Base-by-base conservation (phyloP, 2,329 filamentous ascomycete genomes). In the Coniochaeta sp. region DNA sequence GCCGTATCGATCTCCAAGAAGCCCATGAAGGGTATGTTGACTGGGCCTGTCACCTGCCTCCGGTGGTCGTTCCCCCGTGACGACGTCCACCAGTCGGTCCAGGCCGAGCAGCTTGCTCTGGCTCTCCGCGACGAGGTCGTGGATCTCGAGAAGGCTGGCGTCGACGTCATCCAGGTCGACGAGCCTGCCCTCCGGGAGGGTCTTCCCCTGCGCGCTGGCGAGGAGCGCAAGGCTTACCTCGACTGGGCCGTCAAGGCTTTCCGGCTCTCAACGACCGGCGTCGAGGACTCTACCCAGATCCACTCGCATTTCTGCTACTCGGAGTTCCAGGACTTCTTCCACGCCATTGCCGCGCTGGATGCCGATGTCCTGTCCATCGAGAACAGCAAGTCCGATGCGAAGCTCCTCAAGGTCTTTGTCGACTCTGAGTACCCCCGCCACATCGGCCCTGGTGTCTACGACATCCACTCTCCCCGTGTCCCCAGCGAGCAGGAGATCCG, bases 271-370 rank as follows among this genome's bases (percentile, higher is more conserved):
- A 96, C 93, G 70, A 88, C 92, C 63, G 95, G 92, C 76, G 93
- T 99, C 64, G 81, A 92, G 80, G 91, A 99, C 79, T 90, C 89
- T 62, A 99, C 95, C 68, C 95, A 99, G 86, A 97, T 99, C 78
- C 95, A 99, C 89, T 97, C 93, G 66, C 95, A 99, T 85, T 99
- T 99, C 90, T 99, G 95, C 80, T 99, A 99, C 89, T 98, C 95
- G 59, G 95, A 99, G 86, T 99, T 99, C 91, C 95, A 99, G 83
- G 95, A 99, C 85, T 99, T 99, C 87, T 99, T 99, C 92, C 91
- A 98, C 81, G 95, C 61, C 61, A 57, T 40, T 28, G 54, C 54
- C 26, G 54, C 54, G 28, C 54, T 57, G 28, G 63, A 52, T 58
- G 17, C 56, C 16, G 95, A 99, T 79, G 95, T 99, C 65, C 88